Conservation (phyloP, 2,329 filamentous ascomycete genomes). For the Lecanicillium sp. region DNA sequence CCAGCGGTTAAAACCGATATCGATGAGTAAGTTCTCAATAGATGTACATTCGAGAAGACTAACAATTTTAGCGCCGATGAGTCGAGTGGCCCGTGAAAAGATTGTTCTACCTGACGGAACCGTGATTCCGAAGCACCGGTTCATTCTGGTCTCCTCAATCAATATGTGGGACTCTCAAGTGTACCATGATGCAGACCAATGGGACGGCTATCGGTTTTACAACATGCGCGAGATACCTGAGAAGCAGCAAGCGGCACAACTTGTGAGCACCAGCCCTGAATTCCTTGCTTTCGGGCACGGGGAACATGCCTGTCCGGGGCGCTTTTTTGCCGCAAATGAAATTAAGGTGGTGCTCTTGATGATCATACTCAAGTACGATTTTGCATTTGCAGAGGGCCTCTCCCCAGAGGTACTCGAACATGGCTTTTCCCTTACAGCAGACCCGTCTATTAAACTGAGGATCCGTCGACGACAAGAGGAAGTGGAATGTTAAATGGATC, state of each 20-base stretch:
- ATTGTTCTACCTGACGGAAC: slow-evolving; percentile 12
- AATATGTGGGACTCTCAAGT: slow-evolving; percentile 15
- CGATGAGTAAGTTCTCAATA: slow-evolving; percentile 18
- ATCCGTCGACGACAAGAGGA: too few relatives aligned
- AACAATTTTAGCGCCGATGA: slow-evolving; percentile 2
- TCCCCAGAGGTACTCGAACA: too few relatives aligned
- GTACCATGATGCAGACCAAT: slow-evolving; percentile 33
- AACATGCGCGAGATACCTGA: slow-evolving; percentile 31
- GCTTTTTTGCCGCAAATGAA: slow-evolving; percentile 48
- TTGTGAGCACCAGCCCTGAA: slow-evolving; percentile 44
- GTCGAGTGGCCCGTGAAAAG: neutral
- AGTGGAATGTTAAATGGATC: too few relatives aligned
- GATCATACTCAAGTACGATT: slow-evolving; percentile 45
- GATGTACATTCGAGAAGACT: neutral
- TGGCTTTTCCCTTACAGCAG: too few relatives aligned
- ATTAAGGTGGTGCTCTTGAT: slow-evolving; percentile 45
- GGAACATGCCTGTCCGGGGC: slow-evolving; percentile 44
- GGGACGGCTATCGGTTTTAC: slow-evolving; percentile 41
- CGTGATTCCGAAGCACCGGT: slow-evolving; percentile 8
- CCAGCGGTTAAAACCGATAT: slow-evolving; percentile 38
- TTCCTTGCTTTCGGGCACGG: slow-evolving; percentile 51
- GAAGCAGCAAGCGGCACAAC: slow-evolving; percentile 23
- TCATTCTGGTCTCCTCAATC: neutral
- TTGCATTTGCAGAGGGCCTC: slow-evolving; percentile 27
- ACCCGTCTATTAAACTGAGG: too few relatives aligned